These are phyloP conservation scores for Gossypium ekmanianum DNA, from an alignment of 345 rosid genomes.

Conservation along the genomic window DNA sequence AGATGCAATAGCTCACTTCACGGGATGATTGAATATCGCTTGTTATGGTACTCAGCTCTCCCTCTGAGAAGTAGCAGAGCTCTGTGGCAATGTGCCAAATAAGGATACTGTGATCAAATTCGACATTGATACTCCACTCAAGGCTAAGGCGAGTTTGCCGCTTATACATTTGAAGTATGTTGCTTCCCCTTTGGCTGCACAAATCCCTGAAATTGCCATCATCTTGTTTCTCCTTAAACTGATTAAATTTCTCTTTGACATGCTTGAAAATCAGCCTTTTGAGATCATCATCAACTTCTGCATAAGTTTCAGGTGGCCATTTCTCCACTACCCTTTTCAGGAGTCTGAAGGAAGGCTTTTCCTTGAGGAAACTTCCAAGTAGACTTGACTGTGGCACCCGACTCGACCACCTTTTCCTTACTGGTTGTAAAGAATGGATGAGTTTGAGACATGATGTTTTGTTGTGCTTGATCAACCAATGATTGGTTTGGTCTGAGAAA, in stretches of 20 bases:
- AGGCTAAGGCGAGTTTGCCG: background rate
- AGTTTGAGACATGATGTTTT: background rate
- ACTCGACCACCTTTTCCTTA: conserved; percentile 23
- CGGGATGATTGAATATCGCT: background rate
- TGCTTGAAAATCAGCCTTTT: conserved; percentile 1
- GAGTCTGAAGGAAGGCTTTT: background rate
- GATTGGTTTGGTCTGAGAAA: conserved; percentile 12
- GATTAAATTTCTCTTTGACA: conserved; percentile 8
- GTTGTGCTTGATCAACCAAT: conserved; percentile 7
- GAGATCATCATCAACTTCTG: background rate
- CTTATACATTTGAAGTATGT: conserved; percentile 2
- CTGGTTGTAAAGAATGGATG: background rate
- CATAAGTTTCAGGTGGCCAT: background rate
- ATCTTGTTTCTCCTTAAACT: background rate
- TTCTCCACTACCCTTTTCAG: background rate
- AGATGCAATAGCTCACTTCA: background rate
- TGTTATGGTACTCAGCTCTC: background rate
- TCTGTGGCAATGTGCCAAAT: conserved; percentile 17
- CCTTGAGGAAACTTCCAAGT: background rate
- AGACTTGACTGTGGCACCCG: conserved; percentile 5
- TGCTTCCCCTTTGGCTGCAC: conserved; percentile 5
- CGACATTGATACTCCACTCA: conserved; percentile 6
- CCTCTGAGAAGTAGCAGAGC: conserved; percentile 1
- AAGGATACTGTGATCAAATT: conserved; percentile 10
- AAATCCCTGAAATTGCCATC: background rate